Base-by-base conservation (phyloP, 345 rosid genomes). In the Pugionium cornutum region DNA sequence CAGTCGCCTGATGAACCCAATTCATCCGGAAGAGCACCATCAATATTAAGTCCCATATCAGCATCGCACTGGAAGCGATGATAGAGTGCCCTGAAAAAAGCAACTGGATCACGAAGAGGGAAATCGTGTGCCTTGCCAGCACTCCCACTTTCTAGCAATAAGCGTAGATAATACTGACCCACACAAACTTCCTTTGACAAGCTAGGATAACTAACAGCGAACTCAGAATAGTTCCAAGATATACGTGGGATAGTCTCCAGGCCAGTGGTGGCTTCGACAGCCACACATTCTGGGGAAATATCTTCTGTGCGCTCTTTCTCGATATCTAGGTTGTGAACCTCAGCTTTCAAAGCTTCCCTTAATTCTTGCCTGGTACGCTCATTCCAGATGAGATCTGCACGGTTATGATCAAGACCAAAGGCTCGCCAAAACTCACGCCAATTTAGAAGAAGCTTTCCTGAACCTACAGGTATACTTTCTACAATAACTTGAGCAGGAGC, bases 401-500 rank as follows among this genome's bases (percentile, higher is more conserved):
- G 97, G 77, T 94, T 88, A 79, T 90, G 97, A 63, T 94, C 99
- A 67, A 90, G 97, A 77, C 96, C 84, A 78, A 94, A 90, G 66
- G 97, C 99, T 66, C 95, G 84, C 99, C 99, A 94, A 72, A 94
- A 91, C 75, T 94, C 95, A 55, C 90, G 84, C 99, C 99, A 94
- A 75, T 94, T 94, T 57, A 86, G 80, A 58, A 90, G 92, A 54
- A 94, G 80, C 73, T 91, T 84, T 45, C 99, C 97, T 25, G 96
- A 90, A 72, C 99, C 99, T 63, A 94, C 95, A 36, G 97, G 92
- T 9, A 88, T 85, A 59, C 76, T 84, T 79, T 94, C 97, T 75
- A 85, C 86, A 79, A 94, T 95, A 53, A 94, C 99, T 78, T 90
- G 99, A 44, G 99, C 99, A 73, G 99, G 99, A 55, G 88, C 89